A percentile compares a stretch with the other conserved stretches of the same genome.
Evolutionary conservation across 1,139 yeast genomes (phyloP).

Genomic region (Nematodospora anomalae): DNA sequence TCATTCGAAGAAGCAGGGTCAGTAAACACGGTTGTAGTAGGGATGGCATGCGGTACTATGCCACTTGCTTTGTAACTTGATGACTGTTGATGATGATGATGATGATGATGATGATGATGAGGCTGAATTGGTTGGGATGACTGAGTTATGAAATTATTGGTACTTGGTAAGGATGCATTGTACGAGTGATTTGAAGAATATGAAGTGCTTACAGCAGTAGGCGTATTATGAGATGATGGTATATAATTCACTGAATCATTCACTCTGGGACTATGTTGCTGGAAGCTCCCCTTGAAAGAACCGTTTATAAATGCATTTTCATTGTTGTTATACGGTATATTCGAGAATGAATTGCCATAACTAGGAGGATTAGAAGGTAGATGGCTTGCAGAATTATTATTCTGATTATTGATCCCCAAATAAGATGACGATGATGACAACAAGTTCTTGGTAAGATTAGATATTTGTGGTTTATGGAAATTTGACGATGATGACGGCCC

Average conservation of each 20-base stretch:
- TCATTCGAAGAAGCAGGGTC: constrained; percentile 13
- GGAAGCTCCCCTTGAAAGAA: constrained; percentile 4
- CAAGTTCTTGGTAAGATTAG: constrained; percentile 43
- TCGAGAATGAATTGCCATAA: constrained; percentile 6
- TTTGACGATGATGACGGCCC: constrained; percentile 5
- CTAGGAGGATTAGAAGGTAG: constrained; percentile 10
- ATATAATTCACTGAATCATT: constrained; percentile 37
- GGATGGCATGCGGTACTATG: constrained; percentile 36
- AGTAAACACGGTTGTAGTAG: constrained; percentile 37
- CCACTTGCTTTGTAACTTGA: constrained; percentile 21
- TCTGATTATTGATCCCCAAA: constrained; percentile 1
- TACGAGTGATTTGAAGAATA: constrained; percentile 46
- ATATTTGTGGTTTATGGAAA: constrained; percentile 23
- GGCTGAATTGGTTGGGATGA: constrained; percentile 3
- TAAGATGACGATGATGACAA: constrained; percentile 19
- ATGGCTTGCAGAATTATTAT: constrained; percentile 1
- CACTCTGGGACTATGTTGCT: constrained; percentile 1
- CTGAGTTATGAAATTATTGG: constrained; percentile 17
- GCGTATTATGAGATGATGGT: constrained; percentile 54
- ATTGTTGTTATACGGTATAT: constrained; percentile 8
- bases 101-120: background rate
- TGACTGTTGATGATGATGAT: constrained; percentile 4
- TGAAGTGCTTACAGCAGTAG: constrained; percentile 51
- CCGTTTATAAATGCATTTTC: background rate
- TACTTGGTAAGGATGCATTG: constrained; percentile 28